Conservation (phyloP, 352 stramenopile species). For the Phytopythium chamaehyphon region DNA sequence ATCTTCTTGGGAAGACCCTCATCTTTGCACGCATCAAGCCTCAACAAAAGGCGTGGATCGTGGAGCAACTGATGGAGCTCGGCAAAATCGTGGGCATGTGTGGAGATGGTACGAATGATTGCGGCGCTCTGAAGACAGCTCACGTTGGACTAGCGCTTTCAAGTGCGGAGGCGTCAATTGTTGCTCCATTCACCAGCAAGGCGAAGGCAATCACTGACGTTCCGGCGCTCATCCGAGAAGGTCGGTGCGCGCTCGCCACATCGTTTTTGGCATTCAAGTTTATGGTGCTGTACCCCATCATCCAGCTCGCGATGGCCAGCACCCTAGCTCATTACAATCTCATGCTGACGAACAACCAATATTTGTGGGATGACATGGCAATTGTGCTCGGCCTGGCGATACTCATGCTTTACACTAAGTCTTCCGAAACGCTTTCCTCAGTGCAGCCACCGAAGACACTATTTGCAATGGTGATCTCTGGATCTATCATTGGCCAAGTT, state of each 20-base stretch:
- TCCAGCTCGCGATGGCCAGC: slow-evolving; percentile 42
- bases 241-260: slow-evolving; percentile 68
- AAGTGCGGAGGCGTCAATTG: slow-evolving; percentile 76
- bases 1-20: slow-evolving; percentile 29
- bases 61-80: slow-evolving; percentile 46
- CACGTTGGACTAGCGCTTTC: slow-evolving; percentile 86
- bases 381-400: slow-evolving; percentile 51
- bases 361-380: slow-evolving; percentile 50
- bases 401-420: slow-evolving; percentile 45
- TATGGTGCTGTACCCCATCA: slow-evolving; percentile 51
- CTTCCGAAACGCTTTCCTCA: slow-evolving; percentile 23
- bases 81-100: slow-evolving; percentile 45
- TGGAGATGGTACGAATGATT: slow-evolving; percentile 78
- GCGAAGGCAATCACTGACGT: slow-evolving; percentile 76
- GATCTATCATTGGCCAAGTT: slow-evolving; percentile 46
- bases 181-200: slow-evolving; percentile 87
- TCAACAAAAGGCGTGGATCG: slow-evolving; percentile 52
- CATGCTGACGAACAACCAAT: slow-evolving; percentile 61
- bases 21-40: slow-evolving; percentile 62
- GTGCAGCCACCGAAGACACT: slow-evolving; percentile 42
- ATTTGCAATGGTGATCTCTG: slow-evolving; percentile 41
- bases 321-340: slow-evolving; percentile 29
- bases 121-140: slow-evolving; percentile 77
- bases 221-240: slow-evolving; percentile 74
- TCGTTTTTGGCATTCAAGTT: slow-evolving; percentile 58